Evolutionary conservation across 768 basidiomycete species (phyloP).

Genomic region (Mycena leptocephala): DNA sequence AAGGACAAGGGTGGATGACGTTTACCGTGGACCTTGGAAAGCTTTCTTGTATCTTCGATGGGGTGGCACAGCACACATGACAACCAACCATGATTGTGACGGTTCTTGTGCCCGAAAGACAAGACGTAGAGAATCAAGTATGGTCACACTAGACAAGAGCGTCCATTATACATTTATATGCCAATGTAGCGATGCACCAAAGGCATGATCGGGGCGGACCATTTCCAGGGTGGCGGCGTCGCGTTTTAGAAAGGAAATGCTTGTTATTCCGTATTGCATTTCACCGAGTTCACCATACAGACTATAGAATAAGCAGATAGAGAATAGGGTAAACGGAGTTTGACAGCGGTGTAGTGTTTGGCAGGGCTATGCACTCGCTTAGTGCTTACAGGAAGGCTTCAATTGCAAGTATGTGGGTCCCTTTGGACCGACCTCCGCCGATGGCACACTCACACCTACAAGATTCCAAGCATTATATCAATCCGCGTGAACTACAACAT

Average conservation of each 20-base stretch:
- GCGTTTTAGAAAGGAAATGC: background rate
- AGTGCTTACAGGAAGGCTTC: background rate
- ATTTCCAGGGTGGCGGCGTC: background rate
- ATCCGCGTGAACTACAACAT: background rate
- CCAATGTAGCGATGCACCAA: background rate
- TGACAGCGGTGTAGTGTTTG: too few relatives aligned
- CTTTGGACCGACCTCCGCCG: background rate
- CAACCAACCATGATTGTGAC: background rate
- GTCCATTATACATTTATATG: conserved; percentile 5
- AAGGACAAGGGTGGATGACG: background rate
- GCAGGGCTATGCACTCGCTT: too few relatives aligned
- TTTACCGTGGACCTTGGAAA: background rate
- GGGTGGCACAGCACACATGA: background rate
- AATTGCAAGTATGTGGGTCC: background rate
- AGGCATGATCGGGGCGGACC: conserved; percentile 13
- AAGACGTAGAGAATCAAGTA: background rate
- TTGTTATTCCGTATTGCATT: background rate
- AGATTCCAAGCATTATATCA: conserved; percentile 3
- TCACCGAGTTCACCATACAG: background rate
- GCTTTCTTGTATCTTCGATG: conserved; percentile 16
- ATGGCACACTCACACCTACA: too few relatives aligned
- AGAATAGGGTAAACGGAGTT: too few relatives aligned
- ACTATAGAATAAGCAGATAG: too few relatives aligned
- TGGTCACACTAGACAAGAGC: background rate
- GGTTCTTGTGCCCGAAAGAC: background rate